Conservation (phyloP, 306 rosid species). For the Quercus agrifolia region DNA sequence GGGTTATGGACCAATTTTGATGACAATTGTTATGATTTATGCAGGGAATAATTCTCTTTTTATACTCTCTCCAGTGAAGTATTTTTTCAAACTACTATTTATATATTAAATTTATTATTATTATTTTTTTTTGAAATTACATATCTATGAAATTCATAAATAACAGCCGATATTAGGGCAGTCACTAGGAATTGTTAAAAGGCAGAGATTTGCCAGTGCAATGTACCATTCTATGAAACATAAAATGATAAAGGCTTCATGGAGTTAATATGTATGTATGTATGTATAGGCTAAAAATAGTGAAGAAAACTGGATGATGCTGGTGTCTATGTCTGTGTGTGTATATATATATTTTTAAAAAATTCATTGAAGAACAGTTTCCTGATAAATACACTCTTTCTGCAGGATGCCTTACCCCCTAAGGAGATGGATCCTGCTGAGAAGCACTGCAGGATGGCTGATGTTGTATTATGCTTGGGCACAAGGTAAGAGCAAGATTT, state of each 20-base stretch:
- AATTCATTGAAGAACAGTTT: background rate
- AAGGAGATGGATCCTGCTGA: conserved; percentile 97
- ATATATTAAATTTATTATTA: no score
- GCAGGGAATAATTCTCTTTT: background rate
- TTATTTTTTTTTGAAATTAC: background rate
- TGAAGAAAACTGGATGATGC: background rate
- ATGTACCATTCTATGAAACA: no score
- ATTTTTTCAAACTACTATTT: background rate
- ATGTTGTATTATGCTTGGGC: conserved; percentile 90
- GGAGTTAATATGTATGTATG: no score
- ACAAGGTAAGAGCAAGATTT: conserved; percentile 61
- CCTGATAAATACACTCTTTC: background rate
- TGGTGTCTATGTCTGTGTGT: background rate
- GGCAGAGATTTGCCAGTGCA: background rate
- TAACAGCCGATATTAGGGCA: background rate
- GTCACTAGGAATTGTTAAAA: background rate
- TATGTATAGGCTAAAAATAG: background rate
- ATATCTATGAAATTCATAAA: background rate
- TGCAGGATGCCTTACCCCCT: conserved; percentile 88
- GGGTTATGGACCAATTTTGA: background rate
- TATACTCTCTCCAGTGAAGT: background rate
- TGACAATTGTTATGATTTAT: background rate
- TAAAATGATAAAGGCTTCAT: no score
- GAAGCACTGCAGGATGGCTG: conserved; percentile 95
- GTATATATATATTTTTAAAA: no score